Evolutionary conservation across 345 rosid genomes (phyloP).

Genomic region (sweet orange (Citrus sinensis)): DVS_A1.0 CM039169.1:26865001-26865500

Average conservation of each 20-base stretch:
- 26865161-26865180: neutral
- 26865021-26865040: neutral
- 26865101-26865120: neutral
- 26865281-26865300: slow-evolving; percentile 81
- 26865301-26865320: slow-evolving; percentile 93
- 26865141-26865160: neutral
- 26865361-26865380: slow-evolving; percentile 64
- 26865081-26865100: neutral
- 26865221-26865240: slow-evolving; percentile 89
- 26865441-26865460: slow-evolving; percentile 73
- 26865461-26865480: slow-evolving; percentile 53
- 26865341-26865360: slow-evolving; percentile 86
- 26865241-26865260: slow-evolving; percentile 91
- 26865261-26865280: slow-evolving; percentile 88
- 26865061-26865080: neutral
- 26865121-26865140: neutral
- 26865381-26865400: slow-evolving; percentile 62
- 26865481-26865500: slow-evolving; percentile 30
- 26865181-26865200: neutral
- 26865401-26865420: slow-evolving; percentile 73
- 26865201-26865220: slow-evolving; percentile 89
- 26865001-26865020: neutral
- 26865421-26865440: slow-evolving; percentile 72
- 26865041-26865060: neutral
- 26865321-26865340: slow-evolving; percentile 95